phyloP scores from a whole-genome alignment of 352 stramenopile genomes.

The Phytopythium sindhum region DNA sequence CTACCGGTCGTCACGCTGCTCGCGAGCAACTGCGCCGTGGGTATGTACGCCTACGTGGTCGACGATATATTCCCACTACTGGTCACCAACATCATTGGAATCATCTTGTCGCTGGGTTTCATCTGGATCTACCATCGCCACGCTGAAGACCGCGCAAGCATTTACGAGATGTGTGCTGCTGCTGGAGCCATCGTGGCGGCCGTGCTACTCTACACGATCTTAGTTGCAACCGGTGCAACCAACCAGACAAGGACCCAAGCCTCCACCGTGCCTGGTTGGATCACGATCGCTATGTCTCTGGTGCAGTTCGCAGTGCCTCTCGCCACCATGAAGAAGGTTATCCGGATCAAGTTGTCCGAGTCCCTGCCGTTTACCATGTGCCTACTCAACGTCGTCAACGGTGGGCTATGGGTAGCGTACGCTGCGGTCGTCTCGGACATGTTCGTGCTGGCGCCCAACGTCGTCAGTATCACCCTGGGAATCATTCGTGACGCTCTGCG shows the following conservation, averaged over 20 bases:
- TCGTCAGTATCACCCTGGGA: constrained; percentile 20
- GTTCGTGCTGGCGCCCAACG: constrained; percentile 35
- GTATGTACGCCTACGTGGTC: constrained; percentile 13
- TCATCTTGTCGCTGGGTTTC: constrained; percentile 6
- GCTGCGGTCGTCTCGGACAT: constrained; percentile 23
- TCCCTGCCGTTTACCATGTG: constrained; percentile 50
- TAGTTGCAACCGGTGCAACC: constrained; percentile 26
- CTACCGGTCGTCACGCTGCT: constrained; percentile 18
- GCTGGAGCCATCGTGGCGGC: constrained; percentile 17
- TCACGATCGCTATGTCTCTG: constrained; percentile 33
- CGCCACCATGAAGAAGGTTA: constrained; percentile 29
- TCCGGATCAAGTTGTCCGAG: constrained; percentile 34
- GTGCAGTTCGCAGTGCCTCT: constrained; percentile 44
- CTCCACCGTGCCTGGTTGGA: constrained; percentile 22
- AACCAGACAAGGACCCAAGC: constrained; percentile 12
- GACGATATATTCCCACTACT: constrained; percentile 16
- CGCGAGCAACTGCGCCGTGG: constrained; percentile 5
- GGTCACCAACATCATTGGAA: constrained; percentile 9
- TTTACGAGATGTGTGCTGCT: constrained; percentile 10
- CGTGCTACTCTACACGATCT: constrained; percentile 31
- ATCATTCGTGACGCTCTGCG: constrained; percentile 32
- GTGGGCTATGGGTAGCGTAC: constrained; percentile 44
- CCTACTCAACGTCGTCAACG: constrained; percentile 38
- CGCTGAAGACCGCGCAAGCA: constrained; percentile 10
- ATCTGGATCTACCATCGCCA: constrained; percentile 13